Evolutionary conservation across 2,329 filamentous ascomycete genomes (phyloP), one percentile per base, ranked within the genome.

Genomic region (Macrophomina tecta): DNA sequence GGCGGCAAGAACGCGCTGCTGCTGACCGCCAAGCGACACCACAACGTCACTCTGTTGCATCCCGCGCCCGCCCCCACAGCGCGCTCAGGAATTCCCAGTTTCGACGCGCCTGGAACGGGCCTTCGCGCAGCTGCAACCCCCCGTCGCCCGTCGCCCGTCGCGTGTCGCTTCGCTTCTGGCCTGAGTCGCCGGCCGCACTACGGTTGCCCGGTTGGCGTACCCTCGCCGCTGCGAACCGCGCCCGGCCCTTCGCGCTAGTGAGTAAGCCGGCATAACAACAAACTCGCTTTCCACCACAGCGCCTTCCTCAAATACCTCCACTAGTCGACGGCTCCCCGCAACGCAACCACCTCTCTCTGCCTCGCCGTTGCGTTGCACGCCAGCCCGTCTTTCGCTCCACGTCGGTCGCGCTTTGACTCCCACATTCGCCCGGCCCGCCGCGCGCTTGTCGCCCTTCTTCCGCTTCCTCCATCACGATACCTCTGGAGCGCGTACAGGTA

Each of bases 211-310:
- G 63, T 48, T 51, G 45, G 32, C 58, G 45, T 38, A 23, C 45
- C 56, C 58, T 63, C 58, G 58, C 52, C 11, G 16, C 5, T 45
- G 34, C 32, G 14, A 28, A 55, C 52, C 5, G 52, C 52, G 58
- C 28, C 56, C 18, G 56, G 32, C 61, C 49, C 49, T 28, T 9
- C 45, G 49, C 64, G 64, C 64, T 66, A 66, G 62, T 55, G 62
- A 66, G 56, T 60, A 66, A 66, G 64, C 64, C 64, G 23, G 49
- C 51, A 42, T 55, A 74, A 76, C 73, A 79, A 78, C 75, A 76
- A 74, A 67, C 32, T 53, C 65, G 72, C 69, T 70, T 70, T 68
- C 70, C 71, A 74, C 67, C 68, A 67, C 71, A 69, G 68, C 72
- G 69, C 70, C 70, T 71, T 70, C 72, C 61, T 61, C 71, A 55